A percentile compares a stretch with the other conserved stretches of the same genome.
These are phyloP conservation scores for Flaveria linearis DNA, from an alignment of 129 eudicot species.

Conservation along the genomic window DNA sequence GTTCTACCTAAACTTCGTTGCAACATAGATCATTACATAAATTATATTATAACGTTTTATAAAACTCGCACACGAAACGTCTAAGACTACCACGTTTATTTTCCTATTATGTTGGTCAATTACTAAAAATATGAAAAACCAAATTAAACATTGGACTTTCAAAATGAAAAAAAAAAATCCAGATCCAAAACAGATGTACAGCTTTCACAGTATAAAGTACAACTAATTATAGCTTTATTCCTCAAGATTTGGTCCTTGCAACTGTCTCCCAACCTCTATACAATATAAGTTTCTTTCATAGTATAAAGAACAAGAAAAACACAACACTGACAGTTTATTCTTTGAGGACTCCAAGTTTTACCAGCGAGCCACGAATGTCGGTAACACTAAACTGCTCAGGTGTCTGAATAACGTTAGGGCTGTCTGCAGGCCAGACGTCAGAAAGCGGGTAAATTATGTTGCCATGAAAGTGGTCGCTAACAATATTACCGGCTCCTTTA, in stretches of 20 bases:
- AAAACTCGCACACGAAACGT: too few species aligned
- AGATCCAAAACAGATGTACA: conserved; percentile 5
- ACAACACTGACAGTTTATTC: conserved; percentile 27
- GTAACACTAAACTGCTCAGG: conserved; percentile 48
- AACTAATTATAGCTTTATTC: conserved; percentile 30
- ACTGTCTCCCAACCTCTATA: conserved; percentile 26
- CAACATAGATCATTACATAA: too few species aligned
- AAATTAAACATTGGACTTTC: conserved; percentile 13
- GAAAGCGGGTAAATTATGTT: conserved; percentile 85
- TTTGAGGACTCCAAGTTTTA: conserved; percentile 49
- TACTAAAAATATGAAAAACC: conserved; percentile 20
- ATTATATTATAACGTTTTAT: too few species aligned
- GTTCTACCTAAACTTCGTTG: too few species aligned
- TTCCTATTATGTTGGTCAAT: conserved; percentile 19
- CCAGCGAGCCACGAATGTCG: conserved; percentile 52
- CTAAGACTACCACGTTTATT: not conserved
- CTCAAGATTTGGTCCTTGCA: conserved; percentile 19
- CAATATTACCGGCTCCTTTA: conserved; percentile 61
- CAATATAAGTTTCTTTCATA: conserved; percentile 17
- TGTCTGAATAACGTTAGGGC: conserved; percentile 68
- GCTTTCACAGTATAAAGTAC: conserved; percentile 18
- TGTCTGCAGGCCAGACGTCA: conserved; percentile 61
- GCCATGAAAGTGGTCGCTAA: conserved; percentile 60
- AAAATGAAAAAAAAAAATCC: not conserved
- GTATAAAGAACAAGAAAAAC: conserved; percentile 19